Base-by-base conservation (phyloP, 352 stramenopile species). In the Globisporangium takayamanum region DNA sequence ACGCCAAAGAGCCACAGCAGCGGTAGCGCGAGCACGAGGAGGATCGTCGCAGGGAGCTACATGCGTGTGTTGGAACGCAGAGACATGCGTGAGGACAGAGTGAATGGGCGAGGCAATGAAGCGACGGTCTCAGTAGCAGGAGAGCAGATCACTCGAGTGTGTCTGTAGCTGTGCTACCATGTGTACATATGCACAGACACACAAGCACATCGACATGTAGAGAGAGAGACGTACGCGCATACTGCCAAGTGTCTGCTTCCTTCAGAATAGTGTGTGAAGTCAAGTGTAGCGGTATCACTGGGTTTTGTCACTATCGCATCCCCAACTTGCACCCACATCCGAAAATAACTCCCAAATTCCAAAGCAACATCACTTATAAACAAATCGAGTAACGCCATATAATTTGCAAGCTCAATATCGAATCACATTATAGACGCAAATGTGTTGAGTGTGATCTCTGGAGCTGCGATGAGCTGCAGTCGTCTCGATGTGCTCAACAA, bases 1-100 rank as follows among this genome's bases (percentile, higher is more conserved):
- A 64, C 74, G 41, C 85, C 83, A n/a, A 89, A 33, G 25, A 87
- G 45, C 82, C 82, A 94, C 44, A 92, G 60, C 45, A 92, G 64
- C 59, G 75, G 61, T 61, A 94, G 70, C 42, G 74, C 15, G 36
- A 89, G 63, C 55, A 91, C 70, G 33, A 92, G 64, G 45, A 66
- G 67, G 41, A 89, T 68, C 37, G 85, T 92, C 50, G 73, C 80
- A 28, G 80, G 85, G 26, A 91, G 77, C 84, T 94, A 61, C 55
- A 59, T 15, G 22, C 11, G 39, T 1, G 39, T 45, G 39, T 36
- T 36, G 33, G 41, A 18, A 47, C 41, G 15, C 5, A 47, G 14
- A 18, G 41, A 10, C 15, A 47, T 18, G 16, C 15, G 41, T 47
- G 41, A 47, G 41, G 12, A 46, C 10, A 5, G 30, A 36, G 30